Evolutionary conservation across 371 early-diverging fungal species (phyloP).

Genomic region (Smittium culicis): DNA sequence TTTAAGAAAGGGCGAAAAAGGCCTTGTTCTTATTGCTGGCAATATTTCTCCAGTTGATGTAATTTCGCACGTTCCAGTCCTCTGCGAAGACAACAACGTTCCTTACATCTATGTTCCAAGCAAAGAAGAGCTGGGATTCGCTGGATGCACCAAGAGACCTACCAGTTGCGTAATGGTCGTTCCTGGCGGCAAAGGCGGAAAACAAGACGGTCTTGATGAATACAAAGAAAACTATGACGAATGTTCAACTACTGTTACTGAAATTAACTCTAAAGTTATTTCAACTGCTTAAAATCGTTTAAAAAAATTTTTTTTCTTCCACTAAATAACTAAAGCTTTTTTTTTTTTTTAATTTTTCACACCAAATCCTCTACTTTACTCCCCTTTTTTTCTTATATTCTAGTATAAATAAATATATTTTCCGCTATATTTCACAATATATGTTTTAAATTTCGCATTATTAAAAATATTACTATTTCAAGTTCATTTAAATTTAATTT

Average conservation of each 20-base stretch:
- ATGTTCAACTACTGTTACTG: slow-evolving; percentile 49
- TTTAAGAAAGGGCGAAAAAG: slow-evolving; percentile 88
- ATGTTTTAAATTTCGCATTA: too few species aligned
- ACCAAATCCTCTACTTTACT: neutral
- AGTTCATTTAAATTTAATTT: too few species aligned
- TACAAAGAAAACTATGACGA: slow-evolving; percentile 74
- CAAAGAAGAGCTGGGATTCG: slow-evolving; percentile 83
- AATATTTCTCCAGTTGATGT: slow-evolving; percentile 96
- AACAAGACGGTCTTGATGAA: slow-evolving; percentile 46
- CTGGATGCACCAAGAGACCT: slow-evolving; percentile 86
- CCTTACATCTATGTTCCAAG: slow-evolving; percentile 92
- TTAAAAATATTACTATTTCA: too few species aligned
- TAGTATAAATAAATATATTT: neutral
- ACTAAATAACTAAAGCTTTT: neutral
- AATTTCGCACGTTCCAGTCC: slow-evolving; percentile 90
- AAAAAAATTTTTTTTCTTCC: neutral
- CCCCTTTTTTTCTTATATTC: neutral
- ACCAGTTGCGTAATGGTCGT: slow-evolving; percentile 84
- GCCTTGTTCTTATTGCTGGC: slow-evolving; percentile 87
- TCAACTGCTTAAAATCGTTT: slow-evolving; percentile 15
- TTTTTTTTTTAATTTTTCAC: neutral
- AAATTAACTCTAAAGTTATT: slow-evolving; percentile 33
- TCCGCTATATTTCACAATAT: too few species aligned
- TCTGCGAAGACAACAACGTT: slow-evolving; percentile 91
- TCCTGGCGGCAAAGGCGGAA: slow-evolving; percentile 51